Percentiles rank a stretch among this genome's conserved stretches.
phyloP scores from a whole-genome alignment of 768 basidiomycete species.

The Strobilomyces echinocephalus region DNA sequence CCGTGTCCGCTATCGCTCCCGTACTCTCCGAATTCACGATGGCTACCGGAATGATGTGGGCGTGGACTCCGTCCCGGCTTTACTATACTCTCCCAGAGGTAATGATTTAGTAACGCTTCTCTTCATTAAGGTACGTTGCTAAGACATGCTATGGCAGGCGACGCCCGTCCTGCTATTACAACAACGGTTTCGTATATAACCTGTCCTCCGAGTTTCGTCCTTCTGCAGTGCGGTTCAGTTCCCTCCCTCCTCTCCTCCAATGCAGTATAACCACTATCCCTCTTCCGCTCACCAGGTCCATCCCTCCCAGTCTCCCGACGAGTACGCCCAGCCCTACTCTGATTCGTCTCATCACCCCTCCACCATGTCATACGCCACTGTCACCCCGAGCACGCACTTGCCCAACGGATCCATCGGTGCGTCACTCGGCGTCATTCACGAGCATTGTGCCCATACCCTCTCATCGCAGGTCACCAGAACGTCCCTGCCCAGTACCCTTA shows the following conservation, averaged over 20 bases:
- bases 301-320: slow-evolving; percentile 19
- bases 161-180: slow-evolving; percentile 31
- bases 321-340: slow-evolving; percentile 20
- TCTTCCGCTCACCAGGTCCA: slow-evolving; percentile 18
- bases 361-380: slow-evolving; percentile 24
- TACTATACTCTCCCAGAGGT: slow-evolving; percentile 32
- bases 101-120: slow-evolving; percentile 36
- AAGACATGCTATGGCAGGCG: slow-evolving; percentile 34
- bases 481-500: slow-evolving; percentile 17
- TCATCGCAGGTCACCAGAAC: slow-evolving; percentile 20
- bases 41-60: slow-evolving; percentile 32
- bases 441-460: slow-evolving; percentile 7
- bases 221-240: slow-evolving; percentile 7
- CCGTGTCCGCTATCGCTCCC: slow-evolving; percentile 28
- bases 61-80: slow-evolving; percentile 32
- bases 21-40: slow-evolving; percentile 28
- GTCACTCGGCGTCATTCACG: slow-evolving; percentile 12
- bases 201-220: slow-evolving; percentile 10
- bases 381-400: slow-evolving; percentile 16
- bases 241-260: slow-evolving; percentile 8
- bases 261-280: slow-evolving; percentile 30
- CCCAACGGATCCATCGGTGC: slow-evolving; percentile 26
- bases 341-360: slow-evolving; percentile 24
- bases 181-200: slow-evolving; percentile 33
- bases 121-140: slow-evolving; percentile 37